Base-by-base conservation (phyloP, 2,329 filamentous ascomycete species). In the Coniochaeta sp. region DNA sequence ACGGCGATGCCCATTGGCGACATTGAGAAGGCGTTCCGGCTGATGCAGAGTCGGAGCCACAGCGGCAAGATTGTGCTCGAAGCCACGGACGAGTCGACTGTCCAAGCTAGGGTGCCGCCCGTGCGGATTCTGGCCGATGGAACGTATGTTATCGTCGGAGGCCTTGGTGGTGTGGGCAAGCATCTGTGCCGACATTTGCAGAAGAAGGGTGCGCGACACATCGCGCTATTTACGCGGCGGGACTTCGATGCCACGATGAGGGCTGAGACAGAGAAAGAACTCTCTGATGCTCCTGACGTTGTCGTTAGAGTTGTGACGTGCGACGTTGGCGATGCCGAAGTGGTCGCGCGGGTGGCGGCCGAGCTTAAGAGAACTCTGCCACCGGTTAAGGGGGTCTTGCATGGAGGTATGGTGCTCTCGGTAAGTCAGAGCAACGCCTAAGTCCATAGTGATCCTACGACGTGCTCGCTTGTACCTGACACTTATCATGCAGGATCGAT, bases 111-210 rank as follows among this genome's bases (percentile, higher is more conserved):
- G 14, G 2, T 24, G 13, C 46, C 24, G 6, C 7, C 3, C 6
- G 8, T 28, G 3, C 24, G 10, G 18, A 27, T 48, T 5, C 4
- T 14, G 16, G 3, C n/a, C 7, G n/a, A 48, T 4, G 46, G 27
- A 3, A 32, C 46, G 12, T 85, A 84, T 51, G 58, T 84, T 2
- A 62, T 85, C 4, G 71, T 73, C 3, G 82, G 82, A 14, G 79
- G 79, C 1, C 69, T 82, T 0, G 79, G 80, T n/a, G 81, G 80
- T 12, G 67, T 85, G 0, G 81, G 81, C 1, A 69, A 71, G 31
- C 74, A 71, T 55, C 74, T 83, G 32, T 73, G 78, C 2, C 65
- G 70, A 50, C 69, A 78, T 49, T 68, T 85, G 51, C 66, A 69
- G 14, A 58, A 61, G 3, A 71, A 74, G 10, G 81, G 81, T 1